Percentiles rank a stretch among this genome's conserved stretches.
Evolutionary conservation across 2,329 filamentous ascomycete species (phyloP).

Genomic region (Coniochaeta prunicola): DNA sequence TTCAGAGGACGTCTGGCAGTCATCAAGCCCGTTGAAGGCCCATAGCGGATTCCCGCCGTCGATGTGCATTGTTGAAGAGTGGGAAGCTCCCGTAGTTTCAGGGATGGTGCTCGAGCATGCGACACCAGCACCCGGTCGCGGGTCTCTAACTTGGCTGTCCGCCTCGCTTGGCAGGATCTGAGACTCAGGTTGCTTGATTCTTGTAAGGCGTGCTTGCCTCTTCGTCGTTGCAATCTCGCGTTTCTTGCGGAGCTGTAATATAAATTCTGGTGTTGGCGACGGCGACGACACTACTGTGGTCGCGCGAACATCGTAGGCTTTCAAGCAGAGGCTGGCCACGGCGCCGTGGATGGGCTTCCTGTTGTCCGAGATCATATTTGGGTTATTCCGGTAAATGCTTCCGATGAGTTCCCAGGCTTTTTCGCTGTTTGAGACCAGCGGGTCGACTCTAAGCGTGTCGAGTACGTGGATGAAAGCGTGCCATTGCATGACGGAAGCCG

Average conservation of each 20-base stretch:
- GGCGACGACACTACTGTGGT: conserved; percentile 10
- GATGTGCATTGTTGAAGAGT: not conserved
- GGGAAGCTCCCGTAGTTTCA: not conserved
- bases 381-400: conserved; percentile 23
- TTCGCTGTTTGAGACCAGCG: conserved; percentile 18
- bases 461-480: conserved; percentile 26
- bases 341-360: conserved; percentile 21
- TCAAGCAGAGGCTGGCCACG: conserved; percentile 23
- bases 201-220: conserved; percentile 4
- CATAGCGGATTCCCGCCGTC: not conserved
- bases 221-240: conserved; percentile 12
- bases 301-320: conserved; percentile 17
- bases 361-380: conserved; percentile 15
- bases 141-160: not conserved
- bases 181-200: not conserved
- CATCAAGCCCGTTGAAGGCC: not conserved
- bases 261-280: conserved; percentile 8
- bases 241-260: conserved; percentile 13
- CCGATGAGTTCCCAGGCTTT: conserved; percentile 26
- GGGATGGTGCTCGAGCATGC: not conserved
- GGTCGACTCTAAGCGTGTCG: conserved; percentile 23
- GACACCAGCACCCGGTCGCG: no score
- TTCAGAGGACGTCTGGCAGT: not conserved
- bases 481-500: conserved; percentile 23
- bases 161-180: not conserved